Percentiles rank a stretch among this genome's conserved stretches.
Conservation (phyloP, 805 yeast species). For the Barnettozyma vustinii region DNA sequence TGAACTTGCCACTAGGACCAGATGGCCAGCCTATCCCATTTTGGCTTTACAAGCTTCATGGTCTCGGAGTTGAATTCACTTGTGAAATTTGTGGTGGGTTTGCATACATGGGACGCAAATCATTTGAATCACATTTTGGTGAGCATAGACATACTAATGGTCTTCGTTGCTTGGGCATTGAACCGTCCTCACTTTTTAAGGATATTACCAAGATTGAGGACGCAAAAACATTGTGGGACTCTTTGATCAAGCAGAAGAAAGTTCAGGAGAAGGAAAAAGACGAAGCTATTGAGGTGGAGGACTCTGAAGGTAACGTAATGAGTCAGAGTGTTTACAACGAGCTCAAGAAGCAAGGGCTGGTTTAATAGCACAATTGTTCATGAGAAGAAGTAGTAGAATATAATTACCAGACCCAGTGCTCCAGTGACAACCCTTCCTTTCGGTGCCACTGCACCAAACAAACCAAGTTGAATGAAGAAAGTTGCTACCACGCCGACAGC, state of each 20-base stretch:
- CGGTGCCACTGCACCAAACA: background rate
- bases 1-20: slow-evolving; percentile 71
- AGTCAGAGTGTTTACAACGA: slow-evolving; percentile 76
- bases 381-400: background rate
- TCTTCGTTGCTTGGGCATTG: slow-evolving; percentile 66
- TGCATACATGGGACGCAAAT: slow-evolving; percentile 65
- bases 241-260: slow-evolving; percentile 26
- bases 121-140: slow-evolving; percentile 71
- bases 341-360: slow-evolving; percentile 79
- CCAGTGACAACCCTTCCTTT: slow-evolving; percentile 1
- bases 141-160: slow-evolving; percentile 69
- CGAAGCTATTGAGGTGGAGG: slow-evolving; percentile 76
- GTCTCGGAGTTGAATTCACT: slow-evolving; percentile 60
- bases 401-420: background rate
- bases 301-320: slow-evolving; percentile 91
- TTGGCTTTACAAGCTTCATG: slow-evolving; percentile 90
- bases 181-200: slow-evolving; percentile 42
- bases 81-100: slow-evolving; percentile 88
- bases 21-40: slow-evolving; percentile 91
- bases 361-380: slow-evolving; percentile 30
- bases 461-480: background rate
- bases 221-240: slow-evolving; percentile 54
- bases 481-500: background rate
- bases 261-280: slow-evolving; percentile 34
- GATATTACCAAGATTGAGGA: slow-evolving; percentile 66